phyloP scores from a whole-genome alignment of 768 basidiomycete species.

The Termitomyces sp. region DNA sequence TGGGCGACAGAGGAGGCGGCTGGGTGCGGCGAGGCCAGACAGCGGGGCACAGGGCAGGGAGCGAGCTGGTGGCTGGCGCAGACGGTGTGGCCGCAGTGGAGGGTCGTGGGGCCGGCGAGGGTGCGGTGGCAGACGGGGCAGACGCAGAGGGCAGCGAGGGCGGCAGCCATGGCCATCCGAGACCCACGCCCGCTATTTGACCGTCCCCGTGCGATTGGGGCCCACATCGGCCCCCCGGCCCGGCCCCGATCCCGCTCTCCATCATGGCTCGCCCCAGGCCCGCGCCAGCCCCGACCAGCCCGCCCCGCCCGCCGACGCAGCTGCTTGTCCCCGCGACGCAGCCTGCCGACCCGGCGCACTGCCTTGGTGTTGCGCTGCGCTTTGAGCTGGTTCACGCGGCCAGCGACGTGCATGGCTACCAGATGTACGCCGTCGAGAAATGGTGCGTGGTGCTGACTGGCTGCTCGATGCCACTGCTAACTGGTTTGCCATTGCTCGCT shows the following conservation, averaged over 20 bases:
- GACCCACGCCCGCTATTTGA: neutral
- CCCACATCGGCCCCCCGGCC: conserved; percentile 6
- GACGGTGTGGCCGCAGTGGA: conserved; percentile 83
- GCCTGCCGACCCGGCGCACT: conserved; percentile 10
- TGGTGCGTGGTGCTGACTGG: conserved; percentile 40
- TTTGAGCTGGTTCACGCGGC: conserved; percentile 49
- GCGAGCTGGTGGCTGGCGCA: conserved; percentile 53
- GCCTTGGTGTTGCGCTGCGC: conserved; percentile 29
- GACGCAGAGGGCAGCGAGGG: conserved; percentile 17
- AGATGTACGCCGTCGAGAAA: conserved; percentile 85
- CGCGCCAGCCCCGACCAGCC: neutral
- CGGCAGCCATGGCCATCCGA: conserved; percentile 8
- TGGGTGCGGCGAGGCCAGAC: conserved; percentile 29
- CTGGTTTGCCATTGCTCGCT: too few species aligned
- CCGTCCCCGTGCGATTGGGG: conserved; percentile 6
- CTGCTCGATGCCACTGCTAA: too few species aligned
- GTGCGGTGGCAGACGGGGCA: conserved; percentile 59
- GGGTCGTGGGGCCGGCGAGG: conserved; percentile 61
- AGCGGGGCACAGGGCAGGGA: conserved; percentile 31
- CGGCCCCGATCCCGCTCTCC: neutral
- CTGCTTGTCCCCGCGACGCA: conserved; percentile 24
- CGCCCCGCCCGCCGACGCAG: conserved; percentile 15
- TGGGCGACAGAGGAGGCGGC: conserved; percentile 32
- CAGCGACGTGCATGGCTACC: conserved; percentile 59
- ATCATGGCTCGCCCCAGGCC: conserved; percentile 2